Evolutionary conservation across 1,284 basidiomycete species (phyloP), one percentile per base, ranked within the genome.

Genomic region (Spongiforma sp.): DNA sequence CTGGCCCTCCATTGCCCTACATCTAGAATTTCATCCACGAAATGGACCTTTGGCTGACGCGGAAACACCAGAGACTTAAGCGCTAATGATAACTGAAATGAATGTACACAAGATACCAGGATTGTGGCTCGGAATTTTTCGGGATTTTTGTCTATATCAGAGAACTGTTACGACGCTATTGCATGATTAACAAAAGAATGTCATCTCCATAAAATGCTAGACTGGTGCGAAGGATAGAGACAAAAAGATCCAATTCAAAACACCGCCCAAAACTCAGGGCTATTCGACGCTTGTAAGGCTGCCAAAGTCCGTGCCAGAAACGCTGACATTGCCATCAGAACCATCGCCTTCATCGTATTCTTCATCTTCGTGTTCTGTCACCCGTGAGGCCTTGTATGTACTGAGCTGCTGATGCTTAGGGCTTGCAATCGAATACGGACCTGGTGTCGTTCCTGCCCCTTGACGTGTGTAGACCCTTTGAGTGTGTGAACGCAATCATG

Each of bases 1-100:
- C 5, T 91, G 90, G 89, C 89, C 89, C 1, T 75, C 84, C 54
- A 90, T 91, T 67, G 83, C 86, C 0, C 81, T 84, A 59, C 85
- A 86, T 65, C 78, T 91, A n/a, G 89, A 89, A 66, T 89, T 87
- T 71, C 85, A 83, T 61, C 82, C 85, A 26, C 69, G 59, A 57
- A 59, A 62, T 26, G 75, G 64, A 34, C 34, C 46, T 5, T 32
- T 65, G 59, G 57, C 59, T 11, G 73, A 74, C 19, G 59, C 46
- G 9, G 77, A 76, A 57, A 28, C 55, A 7, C 61, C 63, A 52
- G 73, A 72, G 57, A 43, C 39, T 37, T 75, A 71, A 58, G 14
- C 33, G 24, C 19, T 46, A 14, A 46, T 36, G 11, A 30, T 58
- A 24, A 52, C 24, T 54, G 39, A 58, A 55, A 59, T 58, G 54